Conservation (phyloP, 1,139 yeast genomes). For the Geotrichum citri-aurantii region DNA sequence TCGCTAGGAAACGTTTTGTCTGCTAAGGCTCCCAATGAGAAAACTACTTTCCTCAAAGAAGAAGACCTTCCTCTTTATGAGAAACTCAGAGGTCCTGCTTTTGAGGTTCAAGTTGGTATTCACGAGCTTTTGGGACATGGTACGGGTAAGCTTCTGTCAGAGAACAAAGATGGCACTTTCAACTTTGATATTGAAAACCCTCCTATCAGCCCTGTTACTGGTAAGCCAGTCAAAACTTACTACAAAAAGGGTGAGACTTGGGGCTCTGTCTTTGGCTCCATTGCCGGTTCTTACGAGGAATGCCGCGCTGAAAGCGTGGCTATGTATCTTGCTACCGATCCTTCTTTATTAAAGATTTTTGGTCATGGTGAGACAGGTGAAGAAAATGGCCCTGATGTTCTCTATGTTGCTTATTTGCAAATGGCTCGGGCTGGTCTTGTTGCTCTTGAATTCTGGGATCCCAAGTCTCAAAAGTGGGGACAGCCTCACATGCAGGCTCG, state of each 20-base stretch:
- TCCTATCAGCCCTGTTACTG: constrained; percentile 49
- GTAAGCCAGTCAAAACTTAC: constrained; percentile 56
- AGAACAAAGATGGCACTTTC: constrained; percentile 55
- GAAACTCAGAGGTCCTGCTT: constrained; percentile 73
- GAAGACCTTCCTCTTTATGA: constrained; percentile 53
- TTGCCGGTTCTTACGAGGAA: constrained; percentile 85
- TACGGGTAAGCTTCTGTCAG: constrained; percentile 72
- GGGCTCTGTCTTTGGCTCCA: constrained; percentile 77
- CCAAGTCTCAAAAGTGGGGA: constrained; percentile 76
- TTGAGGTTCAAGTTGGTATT: constrained; percentile 88
- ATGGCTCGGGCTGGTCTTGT: constrained; percentile 87
- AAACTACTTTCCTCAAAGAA: constrained; percentile 57
- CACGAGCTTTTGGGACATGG: constrained; percentile 94
- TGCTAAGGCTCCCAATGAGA: constrained; percentile 66
- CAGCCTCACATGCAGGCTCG: constrained; percentile 96
- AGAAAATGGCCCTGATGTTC: constrained; percentile 55
- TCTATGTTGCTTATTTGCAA: constrained; percentile 60
- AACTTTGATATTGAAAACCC: constrained; percentile 63
- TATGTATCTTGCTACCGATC: constrained; percentile 66
- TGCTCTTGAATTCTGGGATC: constrained; percentile 84
- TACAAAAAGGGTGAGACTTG: constrained; percentile 81
- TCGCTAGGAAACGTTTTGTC: constrained; percentile 79
- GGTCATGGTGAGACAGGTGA: constrained; percentile 45
- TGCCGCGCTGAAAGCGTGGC: constrained; percentile 92
- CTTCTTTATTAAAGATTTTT: constrained; percentile 62